Evolutionary conservation across 2,329 filamentous ascomycete species (phyloP), one percentile per base, ranked within the genome.

Genomic region (Paracorniculantispora psalliotae): DNA sequence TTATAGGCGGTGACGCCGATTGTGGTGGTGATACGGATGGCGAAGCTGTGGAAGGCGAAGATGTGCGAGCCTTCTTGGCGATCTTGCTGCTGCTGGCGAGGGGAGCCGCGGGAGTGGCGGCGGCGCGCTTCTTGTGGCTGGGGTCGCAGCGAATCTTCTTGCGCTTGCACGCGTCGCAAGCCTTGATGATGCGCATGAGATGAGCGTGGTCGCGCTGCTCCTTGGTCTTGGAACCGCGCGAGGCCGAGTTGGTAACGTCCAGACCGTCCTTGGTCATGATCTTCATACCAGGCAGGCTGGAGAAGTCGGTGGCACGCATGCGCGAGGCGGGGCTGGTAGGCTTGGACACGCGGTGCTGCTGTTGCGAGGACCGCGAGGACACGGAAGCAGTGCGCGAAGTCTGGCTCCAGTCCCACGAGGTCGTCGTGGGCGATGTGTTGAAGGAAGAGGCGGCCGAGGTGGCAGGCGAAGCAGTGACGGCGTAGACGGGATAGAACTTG

Each of bases 141-240:
- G 83, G 83, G 63, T 84, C 81, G 67, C 83, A 86, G 48, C 83
- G 79, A 43, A 82, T 77, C 79, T 88, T 88, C 79, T 86, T 87
- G 68, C 75, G 77, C 61, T 78, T 75, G 74, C 85, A 88, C 61
- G 76, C 75, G 46, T 85, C 81, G 68, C 85, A 88, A n/a, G 85
- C 85, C 73, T 86, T 86, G 69, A 87, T 83, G 67, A 85, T 84
- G 61, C 85, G 77, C 82, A 88, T 87, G 49, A 87, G 72, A 64
- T 86, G 84, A 6, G 85, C 85, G 67, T 87, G 85, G 56, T 87
- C 84, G 35, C 85, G 79, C 75, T 87, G 84, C 75, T 87, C 84
- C 76, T 85, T 85, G 55, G 85, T 85, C 74, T 87, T 87, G 69
- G 80, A 83, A 35, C 84, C 83, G 41, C 84, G 79, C 17, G 82